Evolutionary conservation across 208 protist species (phyloP), one percentile per base, ranked within the genome.

Genomic region (Acanthamoeba royreba): DNA sequence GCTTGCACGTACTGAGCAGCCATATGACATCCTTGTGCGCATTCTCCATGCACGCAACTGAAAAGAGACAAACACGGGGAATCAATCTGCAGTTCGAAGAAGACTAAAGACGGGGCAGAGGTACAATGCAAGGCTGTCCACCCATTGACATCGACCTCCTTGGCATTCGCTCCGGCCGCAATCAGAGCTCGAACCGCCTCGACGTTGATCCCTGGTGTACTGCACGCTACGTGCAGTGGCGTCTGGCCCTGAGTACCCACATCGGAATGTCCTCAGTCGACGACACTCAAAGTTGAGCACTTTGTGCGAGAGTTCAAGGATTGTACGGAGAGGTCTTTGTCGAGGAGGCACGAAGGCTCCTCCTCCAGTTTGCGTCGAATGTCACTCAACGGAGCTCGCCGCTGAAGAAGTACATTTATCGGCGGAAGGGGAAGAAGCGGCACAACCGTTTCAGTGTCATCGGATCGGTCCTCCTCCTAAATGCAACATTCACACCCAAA

Each of bases 81-180:
- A 19, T 0, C 33, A 40, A 35, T 69, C 4, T 19, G 2, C 28
- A 42, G 35, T 13, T n/a, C n/a, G n/a, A 28, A 61, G 53, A 61
- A 61, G 53, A 61, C 22, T 28, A 61, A 61, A n/a, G 53, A 58
- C n/a, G 0, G 2, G 0, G 43, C 9, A 17, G 7, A 28, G 8
- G 28, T 89, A 92, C 55, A 74, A 55, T 77, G 49, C 3, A 92
- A 42, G 13, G 86, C 28, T 7, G 86, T 92, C 55, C 86, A 74
- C 1, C 86, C 86, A 17, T 77, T 77, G 9, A n/a, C 11, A 40
- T 92, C 86, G 1, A 28, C 86, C 22, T 49, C 86, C 8, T 92
- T 92, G 8, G 74, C 86, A 77, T 72, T 53, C 25, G 86, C 86
- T 22, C 45, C 61, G 4, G 49, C 43, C 5, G 35, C 40, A 11